Conservation (phyloP, 2,329 filamentous ascomycete species). For the Neonectria ditissima region DNA sequence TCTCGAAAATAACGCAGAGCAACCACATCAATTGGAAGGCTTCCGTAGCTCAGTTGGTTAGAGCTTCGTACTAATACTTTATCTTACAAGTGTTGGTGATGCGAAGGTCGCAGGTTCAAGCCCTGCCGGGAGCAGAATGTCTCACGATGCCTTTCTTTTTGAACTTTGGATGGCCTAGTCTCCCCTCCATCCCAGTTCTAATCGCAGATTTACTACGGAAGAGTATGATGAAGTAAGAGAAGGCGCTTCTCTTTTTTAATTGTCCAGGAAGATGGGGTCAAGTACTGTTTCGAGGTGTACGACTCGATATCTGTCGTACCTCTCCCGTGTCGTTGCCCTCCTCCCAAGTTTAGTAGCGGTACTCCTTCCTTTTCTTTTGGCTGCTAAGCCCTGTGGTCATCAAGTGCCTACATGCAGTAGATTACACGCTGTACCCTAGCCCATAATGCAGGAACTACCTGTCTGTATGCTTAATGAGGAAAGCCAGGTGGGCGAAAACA, state of each 20-base stretch:
- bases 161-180: not conserved
- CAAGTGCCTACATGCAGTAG: not conserved
- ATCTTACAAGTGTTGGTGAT: conserved; percentile 38
- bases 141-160: conserved; percentile 39
- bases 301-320: not conserved
- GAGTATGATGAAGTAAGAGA: not conserved
- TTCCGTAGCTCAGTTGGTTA: conserved; percentile 49
- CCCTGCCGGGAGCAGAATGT: conserved; percentile 46
- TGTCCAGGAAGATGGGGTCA: not conserved
- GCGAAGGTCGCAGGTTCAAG: conserved; percentile 50
- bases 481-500: not conserved
- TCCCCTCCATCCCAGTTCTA: not conserved
- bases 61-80: conserved; percentile 48
- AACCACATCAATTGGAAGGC: conserved; percentile 34
- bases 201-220: not conserved
- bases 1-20: fast-evolving
- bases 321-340: not conserved
- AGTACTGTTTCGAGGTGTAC: not conserved
- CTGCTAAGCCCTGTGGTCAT: not conserved
- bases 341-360: not conserved
- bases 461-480: not conserved
- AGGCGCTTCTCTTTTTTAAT: not conserved
- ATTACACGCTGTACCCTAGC: not conserved
- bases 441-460: not conserved
- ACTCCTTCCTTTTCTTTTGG: not conserved